These are phyloP conservation scores for Sclerotinia subarctica DNA, from an alignment of 2,329 filamentous ascomycete species.

Conservation along the genomic window DNA sequence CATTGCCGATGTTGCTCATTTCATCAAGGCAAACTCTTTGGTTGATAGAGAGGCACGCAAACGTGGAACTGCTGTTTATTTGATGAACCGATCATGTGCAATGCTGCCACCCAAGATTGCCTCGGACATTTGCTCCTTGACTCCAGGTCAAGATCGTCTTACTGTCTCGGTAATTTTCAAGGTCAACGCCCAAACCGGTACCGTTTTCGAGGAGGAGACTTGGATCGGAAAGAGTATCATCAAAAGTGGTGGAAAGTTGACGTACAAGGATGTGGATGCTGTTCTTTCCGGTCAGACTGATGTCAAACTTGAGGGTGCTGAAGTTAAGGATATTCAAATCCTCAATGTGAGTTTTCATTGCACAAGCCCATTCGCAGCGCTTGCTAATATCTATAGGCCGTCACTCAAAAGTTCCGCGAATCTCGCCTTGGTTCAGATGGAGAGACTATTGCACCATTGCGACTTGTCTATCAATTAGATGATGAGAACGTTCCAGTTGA, in stretches of 20 bases:
- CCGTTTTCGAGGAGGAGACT: slow-evolving; percentile 77
- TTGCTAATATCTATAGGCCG: slow-evolving; percentile 49
- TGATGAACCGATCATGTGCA: slow-evolving; percentile 80
- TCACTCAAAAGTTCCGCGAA: slow-evolving; percentile 89
- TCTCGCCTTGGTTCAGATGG: slow-evolving; percentile 76
- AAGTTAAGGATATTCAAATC: slow-evolving; percentile 74
- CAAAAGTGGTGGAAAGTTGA: slow-evolving; percentile 83
- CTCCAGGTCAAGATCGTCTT: slow-evolving; percentile 83
- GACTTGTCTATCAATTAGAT: slow-evolving; percentile 88
- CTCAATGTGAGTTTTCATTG: slow-evolving; percentile 57
- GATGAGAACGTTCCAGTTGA: slow-evolving; percentile 98
- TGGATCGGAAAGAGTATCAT: slow-evolving; percentile 95
- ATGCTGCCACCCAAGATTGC: slow-evolving; percentile 86
- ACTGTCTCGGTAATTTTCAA: slow-evolving; percentile 92
- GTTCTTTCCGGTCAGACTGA: slow-evolving; percentile 65
- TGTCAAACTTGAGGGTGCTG: slow-evolving; percentile 62
- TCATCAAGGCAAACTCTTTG: slow-evolving; percentile 92
- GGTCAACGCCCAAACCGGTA: slow-evolving; percentile 76
- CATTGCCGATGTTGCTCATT: slow-evolving; percentile 92
- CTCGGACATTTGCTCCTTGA: slow-evolving; percentile 81
- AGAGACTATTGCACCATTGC: slow-evolving; percentile 77
- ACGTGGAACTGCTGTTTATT: slow-evolving; percentile 90
- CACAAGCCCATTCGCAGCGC: not conserved
- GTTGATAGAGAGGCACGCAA: slow-evolving; percentile 98
- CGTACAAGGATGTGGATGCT: slow-evolving; percentile 80